Conservation (phyloP, 129 eudicot genomes). For the Flaveria trinervia region DNA sequence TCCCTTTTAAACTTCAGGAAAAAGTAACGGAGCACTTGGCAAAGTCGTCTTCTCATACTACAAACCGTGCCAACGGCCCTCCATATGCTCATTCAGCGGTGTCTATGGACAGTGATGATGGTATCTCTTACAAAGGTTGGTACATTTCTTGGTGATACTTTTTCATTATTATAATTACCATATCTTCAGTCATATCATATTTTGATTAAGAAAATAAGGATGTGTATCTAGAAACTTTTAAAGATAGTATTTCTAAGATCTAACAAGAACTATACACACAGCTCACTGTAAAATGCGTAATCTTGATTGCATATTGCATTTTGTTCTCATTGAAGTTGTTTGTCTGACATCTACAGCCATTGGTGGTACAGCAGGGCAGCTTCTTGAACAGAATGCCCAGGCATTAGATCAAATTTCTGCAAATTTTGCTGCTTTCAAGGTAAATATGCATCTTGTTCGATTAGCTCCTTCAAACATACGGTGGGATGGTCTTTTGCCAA, state of each 20-base stretch:
- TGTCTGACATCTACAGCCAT: conserved; percentile 47
- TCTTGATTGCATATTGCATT: not conserved
- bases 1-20: conserved; percentile 49
- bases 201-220: not conserved
- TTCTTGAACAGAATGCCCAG: conserved; percentile 75
- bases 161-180: not conserved
- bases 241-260: not conserved
- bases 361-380: conserved; percentile 73
- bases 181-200: not conserved
- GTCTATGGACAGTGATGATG: conserved; percentile 83
- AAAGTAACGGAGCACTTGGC: conserved; percentile 68
- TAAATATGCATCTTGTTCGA: conserved; percentile 24
- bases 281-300: not conserved
- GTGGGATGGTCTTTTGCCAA: not conserved
- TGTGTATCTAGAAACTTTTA: not conserved
- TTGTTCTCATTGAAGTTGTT: conserved; percentile 26
- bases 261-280: not conserved
- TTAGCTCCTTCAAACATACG: conserved; percentile 1
- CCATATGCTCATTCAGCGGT: conserved; percentile 64
- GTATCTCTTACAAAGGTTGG: conserved; percentile 75
- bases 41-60: conserved; percentile 63
- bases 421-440: conserved; percentile 69
- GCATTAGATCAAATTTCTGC: conserved; percentile 68
- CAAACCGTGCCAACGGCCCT: conserved; percentile 73
- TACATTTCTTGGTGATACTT: not conserved